phyloP scores from a whole-genome alignment of 2,329 filamentous ascomycete genomes.

The Fusarium citri region DNA sequence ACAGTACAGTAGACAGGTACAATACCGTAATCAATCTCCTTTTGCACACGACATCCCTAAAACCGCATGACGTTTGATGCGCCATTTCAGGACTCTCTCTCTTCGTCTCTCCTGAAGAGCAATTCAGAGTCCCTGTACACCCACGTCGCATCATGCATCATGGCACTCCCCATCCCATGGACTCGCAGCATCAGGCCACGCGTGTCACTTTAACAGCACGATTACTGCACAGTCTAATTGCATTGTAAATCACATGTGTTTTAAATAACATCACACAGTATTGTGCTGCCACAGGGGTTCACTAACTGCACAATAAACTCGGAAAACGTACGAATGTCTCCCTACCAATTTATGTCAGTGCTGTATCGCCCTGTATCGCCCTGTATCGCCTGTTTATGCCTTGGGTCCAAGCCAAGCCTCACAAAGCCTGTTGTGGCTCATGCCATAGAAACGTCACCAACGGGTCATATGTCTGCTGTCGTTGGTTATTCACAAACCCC shows the following conservation, averaged over 20 bases:
- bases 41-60: background rate
- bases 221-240: background rate
- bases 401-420: slow-evolving; percentile 28
- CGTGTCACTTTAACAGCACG: background rate
- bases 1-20: background rate
- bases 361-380: slow-evolving; percentile 26
- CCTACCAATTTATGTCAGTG: slow-evolving; percentile 16
- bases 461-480: slow-evolving; percentile 38
- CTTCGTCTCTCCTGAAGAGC: slow-evolving; percentile 5
- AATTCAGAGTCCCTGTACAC: slow-evolving; percentile 6
- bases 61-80: background rate
- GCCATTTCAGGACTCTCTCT: slow-evolving; percentile 9
- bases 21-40: slow-evolving; percentile 18
- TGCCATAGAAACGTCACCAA: slow-evolving; percentile 44
- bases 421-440: slow-evolving; percentile 38
- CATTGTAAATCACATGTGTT: slow-evolving; percentile 29
- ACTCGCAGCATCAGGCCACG: slow-evolving; percentile 37
- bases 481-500: slow-evolving; percentile 12
- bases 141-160: slow-evolving; percentile 34
- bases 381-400: slow-evolving; percentile 29
- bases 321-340: slow-evolving; percentile 36
- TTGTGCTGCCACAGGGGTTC: background rate
- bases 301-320: slow-evolving; percentile 21
- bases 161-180: background rate
- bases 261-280: slow-evolving; percentile 14